Conservation (phyloP, 139 green algal species). For the Protoeuglena noctilucae region DNA sequence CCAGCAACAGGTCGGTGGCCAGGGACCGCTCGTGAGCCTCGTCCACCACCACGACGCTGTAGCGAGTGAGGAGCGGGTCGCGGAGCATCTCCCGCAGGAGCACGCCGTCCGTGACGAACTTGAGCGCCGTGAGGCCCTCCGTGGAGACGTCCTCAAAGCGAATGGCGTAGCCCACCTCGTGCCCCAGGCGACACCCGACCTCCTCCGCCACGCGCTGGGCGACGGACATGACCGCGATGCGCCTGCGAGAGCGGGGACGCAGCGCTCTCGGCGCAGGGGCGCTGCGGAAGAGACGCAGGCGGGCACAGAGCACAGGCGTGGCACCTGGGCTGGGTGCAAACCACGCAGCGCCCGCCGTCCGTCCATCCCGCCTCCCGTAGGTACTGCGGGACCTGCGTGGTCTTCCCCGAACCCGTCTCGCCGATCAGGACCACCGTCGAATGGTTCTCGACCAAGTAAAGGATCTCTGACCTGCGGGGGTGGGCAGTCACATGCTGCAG, state of each 20-base stretch:
- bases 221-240: slow-evolving; percentile 4
- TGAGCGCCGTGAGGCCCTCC: slow-evolving; percentile 53
- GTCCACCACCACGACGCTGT: slow-evolving; percentile 80
- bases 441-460: slow-evolving; percentile 64
- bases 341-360: slow-evolving; percentile 2
- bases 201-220: slow-evolving; percentile 7
- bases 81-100: slow-evolving; percentile 75
- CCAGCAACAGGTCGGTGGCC: slow-evolving; percentile 73
- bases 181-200: slow-evolving; percentile 1
- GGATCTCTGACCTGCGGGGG: slow-evolving; percentile 29
- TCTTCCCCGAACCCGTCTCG: slow-evolving; percentile 55
- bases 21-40: slow-evolving; percentile 79
- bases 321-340: slow-evolving; percentile 21
- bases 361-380: slow-evolving; percentile 28
- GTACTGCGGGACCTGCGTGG: slow-evolving; percentile 51
- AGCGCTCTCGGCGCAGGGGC: background rate
- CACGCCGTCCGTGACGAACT: slow-evolving; percentile 81
- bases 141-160: slow-evolving; percentile 53
- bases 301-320: slow-evolving; percentile 6
- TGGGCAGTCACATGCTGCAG: too few species aligned
- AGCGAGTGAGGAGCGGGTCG: slow-evolving; percentile 57
- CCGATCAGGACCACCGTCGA: slow-evolving; percentile 47
- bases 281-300: background rate
- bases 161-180: slow-evolving; percentile 53
- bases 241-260: slow-evolving; percentile 6